Evolutionary conservation across 2,329 filamentous ascomycete species (phyloP).

Genomic region (Aspergillus sp.): DNA sequence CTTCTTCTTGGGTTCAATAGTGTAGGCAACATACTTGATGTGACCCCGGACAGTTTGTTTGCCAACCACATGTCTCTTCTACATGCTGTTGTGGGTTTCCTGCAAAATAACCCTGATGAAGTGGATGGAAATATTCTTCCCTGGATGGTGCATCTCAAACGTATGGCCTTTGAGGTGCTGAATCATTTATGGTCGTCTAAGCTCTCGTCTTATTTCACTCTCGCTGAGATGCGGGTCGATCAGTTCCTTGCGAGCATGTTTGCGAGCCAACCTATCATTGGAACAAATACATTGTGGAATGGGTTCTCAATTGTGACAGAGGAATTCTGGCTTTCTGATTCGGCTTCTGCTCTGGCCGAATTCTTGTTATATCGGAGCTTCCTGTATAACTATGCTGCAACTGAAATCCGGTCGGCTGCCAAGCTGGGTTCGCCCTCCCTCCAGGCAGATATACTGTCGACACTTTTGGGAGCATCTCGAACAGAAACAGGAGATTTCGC

Average conservation of each 20-base stretch:
- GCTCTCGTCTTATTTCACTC: conserved; percentile 64
- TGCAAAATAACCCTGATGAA: conserved; percentile 59
- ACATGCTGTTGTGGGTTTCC: conserved; percentile 67
- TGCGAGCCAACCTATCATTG: conserved; percentile 61
- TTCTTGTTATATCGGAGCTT: conserved; percentile 71
- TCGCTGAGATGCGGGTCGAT: conserved; percentile 69
- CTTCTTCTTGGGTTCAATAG: conserved; percentile 82
- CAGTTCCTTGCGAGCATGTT: conserved; percentile 75
- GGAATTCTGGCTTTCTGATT: conserved; percentile 60
- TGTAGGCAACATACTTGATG: conserved; percentile 58
- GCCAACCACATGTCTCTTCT: conserved; percentile 67
- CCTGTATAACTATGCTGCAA: conserved; percentile 73
- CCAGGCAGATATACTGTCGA: conserved; percentile 56
- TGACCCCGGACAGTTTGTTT: conserved; percentile 63
- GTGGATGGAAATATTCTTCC: conserved; percentile 53
- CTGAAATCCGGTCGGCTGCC: conserved; percentile 71
- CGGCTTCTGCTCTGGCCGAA: conserved; percentile 62
- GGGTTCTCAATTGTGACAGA: conserved; percentile 51
- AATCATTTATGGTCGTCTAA: conserved; percentile 76
- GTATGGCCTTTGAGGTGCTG: conserved; percentile 63
- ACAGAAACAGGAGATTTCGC: conserved; percentile 57
- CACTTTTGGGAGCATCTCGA: conserved; percentile 66
- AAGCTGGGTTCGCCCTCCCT: conserved; percentile 62
- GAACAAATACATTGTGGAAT: conserved; percentile 65
- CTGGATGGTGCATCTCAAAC: conserved; percentile 63